Percentiles rank a stretch among this genome's conserved stretches.
These are phyloP conservation scores for Euphorbia pulcherrima DNA, from an alignment of 345 rosid species.

Conservation along the genomic window DNA sequence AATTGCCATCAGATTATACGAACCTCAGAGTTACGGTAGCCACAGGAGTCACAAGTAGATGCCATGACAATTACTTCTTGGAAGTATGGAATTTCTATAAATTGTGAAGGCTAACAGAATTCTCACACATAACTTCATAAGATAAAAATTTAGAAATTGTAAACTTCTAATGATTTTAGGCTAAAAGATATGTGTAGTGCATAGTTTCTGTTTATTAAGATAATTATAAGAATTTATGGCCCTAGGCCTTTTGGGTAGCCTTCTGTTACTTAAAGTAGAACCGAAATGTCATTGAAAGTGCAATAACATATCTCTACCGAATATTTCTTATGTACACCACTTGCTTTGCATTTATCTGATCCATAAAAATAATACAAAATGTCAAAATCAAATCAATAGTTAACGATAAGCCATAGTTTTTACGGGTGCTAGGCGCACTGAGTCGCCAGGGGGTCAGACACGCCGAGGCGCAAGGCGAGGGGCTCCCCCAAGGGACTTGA, in stretches of 20 bases:
- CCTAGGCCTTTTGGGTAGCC: neutral
- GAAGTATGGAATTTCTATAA: slow-evolving; percentile 82
- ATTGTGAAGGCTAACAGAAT: slow-evolving; percentile 31
- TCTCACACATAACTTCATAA: neutral
- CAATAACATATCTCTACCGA: neutral
- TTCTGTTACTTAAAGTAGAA: neutral
- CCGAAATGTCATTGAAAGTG: no score
- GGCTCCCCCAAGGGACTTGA: no score
- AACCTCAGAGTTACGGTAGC: slow-evolving; percentile 97
- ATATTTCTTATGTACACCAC: neutral
- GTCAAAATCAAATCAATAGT: neutral
- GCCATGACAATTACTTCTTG: slow-evolving; percentile 99
- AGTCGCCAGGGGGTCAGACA: no score
- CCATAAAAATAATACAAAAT: neutral
- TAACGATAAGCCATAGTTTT: no score
- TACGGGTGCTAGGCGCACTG: no score
- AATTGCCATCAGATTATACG: slow-evolving; percentile 16
- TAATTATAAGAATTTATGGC: neutral
- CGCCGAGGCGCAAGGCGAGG: no score
- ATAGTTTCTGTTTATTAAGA: neutral
- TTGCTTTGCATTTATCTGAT: neutral
- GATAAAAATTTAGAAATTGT: neutral
- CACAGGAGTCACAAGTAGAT: slow-evolving; percentile 79
- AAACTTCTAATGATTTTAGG: neutral
- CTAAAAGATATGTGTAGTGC: neutral